Evolutionary conservation across 345 rosid species (phyloP), one percentile per base, ranked within the genome.

Genomic region (Psidium friedrichsthalianum): DNA sequence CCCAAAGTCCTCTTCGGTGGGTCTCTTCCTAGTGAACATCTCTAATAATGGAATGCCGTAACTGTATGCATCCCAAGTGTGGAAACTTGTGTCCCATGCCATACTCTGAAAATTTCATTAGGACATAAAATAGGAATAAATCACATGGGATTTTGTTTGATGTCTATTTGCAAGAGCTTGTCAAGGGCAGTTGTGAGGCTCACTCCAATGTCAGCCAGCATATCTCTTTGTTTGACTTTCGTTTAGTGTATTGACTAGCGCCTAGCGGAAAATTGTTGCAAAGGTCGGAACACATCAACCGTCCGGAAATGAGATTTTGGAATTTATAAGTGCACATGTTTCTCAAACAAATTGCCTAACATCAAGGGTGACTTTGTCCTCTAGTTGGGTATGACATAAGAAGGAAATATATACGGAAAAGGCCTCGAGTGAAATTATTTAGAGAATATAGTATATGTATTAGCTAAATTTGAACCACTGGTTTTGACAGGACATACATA

Each of bases 141-240:
- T 61, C 74, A 7, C 22, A 61, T 15, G 42, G 21, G 22, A n/a
- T 14, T 61, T n/a, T 61, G 42, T 8, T 27, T 29, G 21, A 61
- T 61, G 21, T 29, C 42, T 32, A 61, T 61, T 61, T 61, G 76
- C 76, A 15, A 61, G 76, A 29, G 42, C 76, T 61, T 61, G 22
- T 8, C 6, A 3, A 7, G 20, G 76, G 32, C 8, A 29, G 9
- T 61, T 61, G 22, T 8, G 4, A 7, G 11, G 22, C 11, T 29
- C 6, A 0, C 0, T 1, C 11, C 5, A 15, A 0, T 29, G 9
- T 1, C 42, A 1, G 0, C 21, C 76, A 61, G 29, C 76, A 61
- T 15, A 29, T 25, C 6, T 57, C 15, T 57, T 0, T 25, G 1
- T 25, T 57, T 57, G 40, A 12, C 6, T 61, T 58, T 59, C 4